Evolutionary conservation across 2,329 filamentous ascomycete species (phyloP), one percentile per base, ranked within the genome.

Genomic region (Paecilomyces dactylethromorphus): DNA sequence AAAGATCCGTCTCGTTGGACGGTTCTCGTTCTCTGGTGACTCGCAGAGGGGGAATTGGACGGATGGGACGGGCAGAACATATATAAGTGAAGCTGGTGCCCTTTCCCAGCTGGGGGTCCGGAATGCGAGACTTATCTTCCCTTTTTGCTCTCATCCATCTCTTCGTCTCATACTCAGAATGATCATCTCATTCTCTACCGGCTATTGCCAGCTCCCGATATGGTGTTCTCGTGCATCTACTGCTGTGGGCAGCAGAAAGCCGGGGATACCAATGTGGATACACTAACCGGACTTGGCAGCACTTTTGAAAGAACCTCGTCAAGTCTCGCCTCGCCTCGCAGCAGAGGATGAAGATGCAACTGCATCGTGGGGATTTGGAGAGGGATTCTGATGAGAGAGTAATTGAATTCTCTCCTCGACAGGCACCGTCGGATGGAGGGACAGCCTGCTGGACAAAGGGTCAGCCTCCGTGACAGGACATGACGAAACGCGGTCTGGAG

Each of bases 231-330:
- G 26, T 57, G 56, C 53, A 51, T 56, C 55, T 32, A n/a, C 50
- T 56, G 39, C 54, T 32, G 59, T 52, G 11, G 50, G 22, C 50
- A 29, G 26, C 7, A 29, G 50, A 24, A 18, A 15, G 3, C 13
- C 22, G 50, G 50, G 50, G 21, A 52, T 52, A 26, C 21, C 22
- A 29, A n/a, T n/a, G 22, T 29, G 50, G 50, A 52, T 51, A 56
- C 57, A 62, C 65, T 67, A 68, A 65, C 65, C 65, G 56, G 60
- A 65, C 64, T 68, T 15, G 65, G 64, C 58, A 62, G 50, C 50
- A 26, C 29, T 24, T 52, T 21, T 29, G 26, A 21, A 21, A 52
- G 50, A 3, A 26, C 12, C n/a, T 52, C 39, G 18, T 45, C 39
- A 45, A 7, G 39, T 18, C n/a, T 18, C 10, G 39, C 39, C 39